Base-by-base conservation (phyloP, 2,329 filamentous ascomycete species). In the Ceratocystis albifundus region DNA sequence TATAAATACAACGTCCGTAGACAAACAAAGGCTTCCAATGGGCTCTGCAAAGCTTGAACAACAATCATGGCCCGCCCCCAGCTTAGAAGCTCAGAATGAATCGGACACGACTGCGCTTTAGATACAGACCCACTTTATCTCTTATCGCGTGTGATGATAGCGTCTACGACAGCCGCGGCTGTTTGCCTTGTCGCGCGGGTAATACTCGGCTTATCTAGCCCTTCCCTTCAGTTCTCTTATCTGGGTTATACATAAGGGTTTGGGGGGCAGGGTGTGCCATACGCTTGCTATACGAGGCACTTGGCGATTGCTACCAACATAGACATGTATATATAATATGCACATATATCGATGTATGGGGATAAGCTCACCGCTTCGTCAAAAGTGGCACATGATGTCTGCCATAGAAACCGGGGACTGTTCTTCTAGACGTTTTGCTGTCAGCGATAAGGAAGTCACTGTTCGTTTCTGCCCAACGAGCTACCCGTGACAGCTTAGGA, bases 21-120 rank as follows among this genome's bases (percentile, higher is more conserved):
- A 6, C 28, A 17, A 12, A 28, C 4, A 17, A 32, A 17, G 30
- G 53, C 53, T 57, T 57, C 12, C 28, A 32, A n/a, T 57, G 25
- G 53, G 25, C 46, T 20, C n/a, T 57, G 53, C 25, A 30, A 22
- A 28, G 53, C 53, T 57, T 28, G 7, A 10, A 4, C 8, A 28
- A 8, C 48, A 17, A 45, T 12, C 2, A 45, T 45, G 44, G 30
- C 30, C 30, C n/a, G n/a, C n/a, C n/a, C n/a, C n/a, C 30, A 22
- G 46, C 36, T 41, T 15, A 48, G 46, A 48, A 48, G 46, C 46
- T 22, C 10, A 61, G 28, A 20, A 61, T 30, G 28, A 46, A 63
- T 15, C 36, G 61, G 61, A 20, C 61, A 63, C 61, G 61, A 62
- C 41, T 63, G 41, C 17, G 20, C 41, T 28, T 63, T 25, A 28